These are phyloP conservation scores for Zasmidium cellare DNA, from an alignment of 2,329 filamentous ascomycete species.

Conservation along the genomic window DNA sequence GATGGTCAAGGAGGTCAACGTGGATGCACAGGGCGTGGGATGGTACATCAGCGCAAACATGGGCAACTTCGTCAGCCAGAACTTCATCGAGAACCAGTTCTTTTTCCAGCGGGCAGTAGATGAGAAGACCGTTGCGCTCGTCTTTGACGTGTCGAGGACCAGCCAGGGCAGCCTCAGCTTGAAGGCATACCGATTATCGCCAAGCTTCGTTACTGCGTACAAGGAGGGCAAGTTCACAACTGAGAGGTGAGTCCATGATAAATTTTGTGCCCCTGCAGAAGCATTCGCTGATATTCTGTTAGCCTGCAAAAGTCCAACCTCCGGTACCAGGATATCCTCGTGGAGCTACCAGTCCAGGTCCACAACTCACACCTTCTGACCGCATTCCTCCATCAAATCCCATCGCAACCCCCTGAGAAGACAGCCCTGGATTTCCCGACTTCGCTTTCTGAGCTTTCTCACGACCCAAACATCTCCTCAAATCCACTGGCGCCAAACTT, in stretches of 20 bases:
- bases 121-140: constrained; percentile 80
- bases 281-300: constrained; percentile 28
- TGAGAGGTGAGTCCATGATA: constrained; percentile 67
- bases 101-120: constrained; percentile 94
- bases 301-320: constrained; percentile 94
- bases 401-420: constrained; percentile 61
- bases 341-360: constrained; percentile 83
- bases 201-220: constrained; percentile 82
- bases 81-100: constrained; percentile 96
- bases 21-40: constrained; percentile 95
- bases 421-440: constrained; percentile 70
- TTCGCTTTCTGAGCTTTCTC: constrained; percentile 75
- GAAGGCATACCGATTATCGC: constrained; percentile 87
- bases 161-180: constrained; percentile 88
- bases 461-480: constrained; percentile 58
- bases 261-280: neutral
- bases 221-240: constrained; percentile 98
- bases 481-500: constrained; percentile 80
- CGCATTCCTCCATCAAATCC: constrained; percentile 90
- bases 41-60: constrained; percentile 99
- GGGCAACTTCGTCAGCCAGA: constrained; percentile 95
- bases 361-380: constrained; percentile 98
- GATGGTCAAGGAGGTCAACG: constrained; percentile 93
- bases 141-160: constrained; percentile 94
- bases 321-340: constrained; percentile 87